These are phyloP conservation scores for Euphorbia schlechtendalii DNA, from an alignment of 441 rosid genomes.

Conservation along the genomic window DNA sequence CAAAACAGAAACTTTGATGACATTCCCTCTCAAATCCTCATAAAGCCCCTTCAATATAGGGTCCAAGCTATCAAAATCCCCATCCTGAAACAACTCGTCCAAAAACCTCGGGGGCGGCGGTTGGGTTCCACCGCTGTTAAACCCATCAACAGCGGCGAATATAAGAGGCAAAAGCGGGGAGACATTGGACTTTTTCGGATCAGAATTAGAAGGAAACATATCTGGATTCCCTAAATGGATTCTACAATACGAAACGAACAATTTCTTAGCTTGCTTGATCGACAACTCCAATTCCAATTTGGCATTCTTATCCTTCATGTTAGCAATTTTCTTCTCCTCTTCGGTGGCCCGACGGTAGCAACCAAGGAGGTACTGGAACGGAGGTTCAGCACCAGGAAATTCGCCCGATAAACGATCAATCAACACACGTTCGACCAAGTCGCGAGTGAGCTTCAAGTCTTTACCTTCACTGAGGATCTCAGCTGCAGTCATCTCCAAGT, in stretches of 20 bases:
- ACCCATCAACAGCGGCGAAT: constrained; percentile 60
- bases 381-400: constrained; percentile 48
- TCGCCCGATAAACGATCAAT: constrained; percentile 77
- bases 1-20: constrained; percentile 66
- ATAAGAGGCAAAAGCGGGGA: constrained; percentile 70
- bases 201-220: constrained; percentile 32
- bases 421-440: constrained; percentile 66
- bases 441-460: constrained; percentile 58
- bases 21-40: constrained; percentile 87
- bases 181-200: constrained; percentile 18
- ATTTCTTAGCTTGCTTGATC: constrained; percentile 57
- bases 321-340: constrained; percentile 67
- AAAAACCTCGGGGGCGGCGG: constrained; percentile 60
- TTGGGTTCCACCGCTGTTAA: constrained; percentile 20
- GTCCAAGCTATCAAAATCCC: constrained; percentile 78
- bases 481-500: constrained; percentile 80
- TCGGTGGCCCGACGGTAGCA: constrained; percentile 76
- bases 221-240: constrained; percentile 79
- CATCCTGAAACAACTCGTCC: constrained; percentile 74
- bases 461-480: constrained; percentile 93
- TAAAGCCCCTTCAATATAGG: constrained; percentile 68
- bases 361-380: constrained; percentile 59
- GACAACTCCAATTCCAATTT: constrained; percentile 60
- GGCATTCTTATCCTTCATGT: constrained; percentile 70
- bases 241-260: constrained; percentile 67